Conservation (phyloP, 371 early-diverging fungal species). For the Funneliformis caledonium region DNA sequence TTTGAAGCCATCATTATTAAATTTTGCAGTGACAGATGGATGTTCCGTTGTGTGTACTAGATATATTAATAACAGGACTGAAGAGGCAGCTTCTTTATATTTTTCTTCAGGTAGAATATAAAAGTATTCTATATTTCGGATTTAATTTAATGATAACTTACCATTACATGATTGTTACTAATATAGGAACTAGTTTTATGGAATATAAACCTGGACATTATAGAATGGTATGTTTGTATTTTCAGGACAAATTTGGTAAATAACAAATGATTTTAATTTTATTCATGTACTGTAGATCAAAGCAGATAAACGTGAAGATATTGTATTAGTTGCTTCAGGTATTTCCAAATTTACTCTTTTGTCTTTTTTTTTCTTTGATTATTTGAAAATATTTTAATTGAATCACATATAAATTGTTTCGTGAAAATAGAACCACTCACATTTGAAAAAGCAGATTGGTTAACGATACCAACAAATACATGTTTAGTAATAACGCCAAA, state of each 20-base stretch:
- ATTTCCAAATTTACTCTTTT: constrained; percentile 26
- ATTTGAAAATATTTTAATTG: neutral
- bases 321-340: constrained; percentile 82
- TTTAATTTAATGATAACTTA: neutral
- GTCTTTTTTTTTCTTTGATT: neutral
- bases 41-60: constrained; percentile 77
- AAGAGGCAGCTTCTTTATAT: constrained; percentile 79
- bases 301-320: constrained; percentile 80
- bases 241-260: neutral
- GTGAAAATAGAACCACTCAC: constrained; percentile 72
- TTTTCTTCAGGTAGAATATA: constrained; percentile 70
- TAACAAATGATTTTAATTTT: neutral
- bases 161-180: constrained; percentile 45
- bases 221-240: constrained; percentile 58
- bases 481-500: constrained; percentile 76
- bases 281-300: constrained; percentile 51
- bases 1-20: constrained; percentile 67
- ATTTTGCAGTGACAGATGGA: constrained; percentile 91
- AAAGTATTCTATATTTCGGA: neutral
- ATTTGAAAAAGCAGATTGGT: constrained; percentile 84
- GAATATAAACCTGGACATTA: constrained; percentile 69
- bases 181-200: constrained; percentile 61
- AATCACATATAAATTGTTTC: neutral
- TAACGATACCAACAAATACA: constrained; percentile 81
- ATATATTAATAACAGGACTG: constrained; percentile 70